phyloP scores from a whole-genome alignment of 2,329 filamentous ascomycete genomes.

The Colletotrichum falcatum region DNA sequence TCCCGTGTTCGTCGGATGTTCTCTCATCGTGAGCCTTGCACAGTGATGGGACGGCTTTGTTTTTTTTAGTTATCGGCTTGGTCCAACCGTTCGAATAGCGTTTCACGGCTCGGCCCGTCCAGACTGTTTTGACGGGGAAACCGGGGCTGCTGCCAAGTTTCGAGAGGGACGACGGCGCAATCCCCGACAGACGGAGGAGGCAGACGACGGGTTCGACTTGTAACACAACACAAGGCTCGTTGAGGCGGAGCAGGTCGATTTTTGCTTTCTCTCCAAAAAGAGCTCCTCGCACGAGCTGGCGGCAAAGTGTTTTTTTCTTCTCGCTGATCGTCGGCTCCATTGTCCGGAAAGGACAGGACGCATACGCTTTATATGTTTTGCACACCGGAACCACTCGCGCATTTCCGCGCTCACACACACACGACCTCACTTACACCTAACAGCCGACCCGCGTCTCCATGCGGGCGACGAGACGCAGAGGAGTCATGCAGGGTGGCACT shows the following conservation, averaged over 20 bases:
- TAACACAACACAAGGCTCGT: conserved; percentile 16
- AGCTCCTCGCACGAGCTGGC: conserved; percentile 19
- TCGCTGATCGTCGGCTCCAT: conserved; percentile 32
- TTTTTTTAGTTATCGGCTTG: no score
- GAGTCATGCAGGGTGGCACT: conserved; percentile 39
- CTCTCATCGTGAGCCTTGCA: conserved; percentile 1
- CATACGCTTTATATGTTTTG: conserved; percentile 39
- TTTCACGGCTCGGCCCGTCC: conserved; percentile 39
- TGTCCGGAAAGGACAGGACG: conserved; percentile 31
- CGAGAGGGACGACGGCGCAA: conserved; percentile 13
- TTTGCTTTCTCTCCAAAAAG: background rate
- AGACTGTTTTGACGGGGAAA: conserved; percentile 32
- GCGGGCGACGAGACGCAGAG: conserved; percentile 39
- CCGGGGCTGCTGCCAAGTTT: conserved; percentile 39
- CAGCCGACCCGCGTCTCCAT: conserved; percentile 36
- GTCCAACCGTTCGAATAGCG: conserved; percentile 31
- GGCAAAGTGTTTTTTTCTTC: conserved; percentile 11
- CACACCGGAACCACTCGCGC: conserved; percentile 32
- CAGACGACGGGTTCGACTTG: conserved; percentile 9
- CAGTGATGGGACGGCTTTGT: conserved; percentile 17
- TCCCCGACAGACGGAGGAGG: background rate
- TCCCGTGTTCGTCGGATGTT: conserved; percentile 24
- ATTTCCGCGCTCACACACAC: conserved; percentile 34
- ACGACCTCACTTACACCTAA: conserved; percentile 40
- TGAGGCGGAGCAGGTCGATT: conserved; percentile 17